These are phyloP conservation scores for Lepidopterella palustris DNA, from an alignment of 495 filamentous ascomycete genomes.

Conservation along the genomic window DNA sequence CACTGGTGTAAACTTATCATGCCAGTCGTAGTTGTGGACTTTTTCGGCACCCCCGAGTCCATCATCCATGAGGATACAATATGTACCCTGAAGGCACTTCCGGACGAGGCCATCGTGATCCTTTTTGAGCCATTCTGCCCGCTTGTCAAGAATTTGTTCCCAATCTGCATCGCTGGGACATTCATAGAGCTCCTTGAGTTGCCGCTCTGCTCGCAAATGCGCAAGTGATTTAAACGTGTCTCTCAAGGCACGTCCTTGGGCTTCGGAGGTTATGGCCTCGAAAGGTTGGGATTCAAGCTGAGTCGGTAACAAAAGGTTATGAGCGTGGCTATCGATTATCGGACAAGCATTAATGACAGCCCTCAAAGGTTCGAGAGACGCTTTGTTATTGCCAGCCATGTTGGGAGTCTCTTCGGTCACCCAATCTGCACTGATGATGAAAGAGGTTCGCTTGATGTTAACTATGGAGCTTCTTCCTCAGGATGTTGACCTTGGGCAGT, in stretches of 20 bases:
- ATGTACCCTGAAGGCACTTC: conserved; percentile 66
- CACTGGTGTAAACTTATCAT: conserved; percentile 56
- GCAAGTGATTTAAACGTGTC: conserved; percentile 56
- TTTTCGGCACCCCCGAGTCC: conserved; percentile 52
- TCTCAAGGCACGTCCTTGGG: conserved; percentile 57
- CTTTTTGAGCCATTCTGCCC: conserved; percentile 38
- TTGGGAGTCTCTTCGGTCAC: no score
- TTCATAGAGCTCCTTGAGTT: conserved; percentile 57
- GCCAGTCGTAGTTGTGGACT: conserved; percentile 60
- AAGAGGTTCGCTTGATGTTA: no score
- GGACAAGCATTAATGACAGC: conserved; percentile 46
- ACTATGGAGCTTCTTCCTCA: no score
- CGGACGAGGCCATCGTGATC: conserved; percentile 54
- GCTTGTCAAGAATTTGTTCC: conserved; percentile 48
- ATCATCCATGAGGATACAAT: conserved; percentile 74
- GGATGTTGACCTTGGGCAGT: no score
- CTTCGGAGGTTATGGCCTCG: conserved; percentile 66
- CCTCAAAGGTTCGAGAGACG: conserved; percentile 15
- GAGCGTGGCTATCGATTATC: conserved; percentile 84
- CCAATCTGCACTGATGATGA: no score
- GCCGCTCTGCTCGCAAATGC: conserved; percentile 61
- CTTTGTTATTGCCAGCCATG: neutral
- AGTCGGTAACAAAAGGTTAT: conserved; percentile 60
- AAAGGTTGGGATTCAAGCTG: conserved; percentile 35
- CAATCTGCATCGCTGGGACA: conserved; percentile 62